These are phyloP conservation scores for Annulohypoxylon stygium DNA, from an alignment of 495 filamentous ascomycete genomes.

Conservation along the genomic window DNA sequence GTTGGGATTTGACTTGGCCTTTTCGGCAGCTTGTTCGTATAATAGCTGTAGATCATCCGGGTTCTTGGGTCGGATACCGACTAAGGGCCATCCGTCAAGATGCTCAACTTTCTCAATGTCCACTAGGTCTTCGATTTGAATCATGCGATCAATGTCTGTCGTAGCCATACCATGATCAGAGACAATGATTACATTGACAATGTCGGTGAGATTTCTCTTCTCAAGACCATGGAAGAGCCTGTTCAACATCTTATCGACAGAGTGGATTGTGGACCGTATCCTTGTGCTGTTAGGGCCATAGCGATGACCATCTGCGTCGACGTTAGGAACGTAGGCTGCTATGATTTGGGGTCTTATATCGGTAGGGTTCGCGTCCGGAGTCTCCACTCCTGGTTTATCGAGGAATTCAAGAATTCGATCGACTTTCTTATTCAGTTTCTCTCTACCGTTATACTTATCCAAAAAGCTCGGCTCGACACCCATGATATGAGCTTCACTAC, in stretches of 20 bases:
- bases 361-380: constrained; percentile 50
- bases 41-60: constrained; percentile 69
- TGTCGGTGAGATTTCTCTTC: constrained; percentile 82
- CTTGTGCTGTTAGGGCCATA: constrained; percentile 96
- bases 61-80: constrained; percentile 83
- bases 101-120: constrained; percentile 80
- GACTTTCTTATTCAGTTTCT: constrained; percentile 79
- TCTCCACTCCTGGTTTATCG: constrained; percentile 79
- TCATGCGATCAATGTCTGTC: constrained; percentile 81
- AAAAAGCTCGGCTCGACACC: constrained; percentile 77
- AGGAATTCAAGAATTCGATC: constrained; percentile 81
- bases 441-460: constrained; percentile 85
- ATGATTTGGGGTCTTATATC: constrained; percentile 84
- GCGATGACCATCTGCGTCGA: constrained; percentile 86
- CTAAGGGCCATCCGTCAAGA: constrained; percentile 94
- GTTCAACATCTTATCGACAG: constrained; percentile 84
- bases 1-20: constrained; percentile 69
- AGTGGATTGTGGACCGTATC: constrained; percentile 76
- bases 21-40: constrained; percentile 63
- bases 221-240: constrained; percentile 80
- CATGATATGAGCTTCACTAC: constrained; percentile 84
- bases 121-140: constrained; percentile 93
- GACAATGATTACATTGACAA: constrained; percentile 97
- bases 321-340: constrained; percentile 92
- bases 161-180: constrained; percentile 99